Conservation (phyloP, 1,284 basidiomycete species). For the Papiliotrema laurentii region DNA sequence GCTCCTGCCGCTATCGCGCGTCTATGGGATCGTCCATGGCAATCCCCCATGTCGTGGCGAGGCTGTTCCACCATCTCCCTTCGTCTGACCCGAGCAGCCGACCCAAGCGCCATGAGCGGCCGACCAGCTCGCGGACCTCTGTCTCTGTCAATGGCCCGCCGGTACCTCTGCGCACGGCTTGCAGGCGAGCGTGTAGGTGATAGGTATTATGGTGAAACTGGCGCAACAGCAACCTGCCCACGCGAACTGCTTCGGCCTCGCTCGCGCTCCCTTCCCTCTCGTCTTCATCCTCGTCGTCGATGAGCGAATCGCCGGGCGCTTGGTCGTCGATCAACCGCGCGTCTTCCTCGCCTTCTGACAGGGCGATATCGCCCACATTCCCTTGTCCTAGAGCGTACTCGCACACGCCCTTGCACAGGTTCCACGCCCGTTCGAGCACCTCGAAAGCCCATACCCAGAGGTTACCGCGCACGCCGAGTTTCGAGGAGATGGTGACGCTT, state of each 20-base stretch:
- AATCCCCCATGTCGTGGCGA: slow-evolving; percentile 21
- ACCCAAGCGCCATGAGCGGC: slow-evolving; percentile 13
- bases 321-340: slow-evolving; percentile 17
- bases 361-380: slow-evolving; percentile 12
- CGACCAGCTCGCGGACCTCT: slow-evolving; percentile 19
- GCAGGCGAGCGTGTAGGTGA: slow-evolving; percentile 31
- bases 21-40: slow-evolving; percentile 1
- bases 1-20: not conserved
- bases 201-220: slow-evolving; percentile 41
- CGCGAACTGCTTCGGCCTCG: slow-evolving; percentile 27
- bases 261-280: slow-evolving; percentile 8
- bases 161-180: slow-evolving; percentile 4
- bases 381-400: slow-evolving; percentile 40
- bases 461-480: slow-evolving; percentile 17
- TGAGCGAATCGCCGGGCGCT: slow-evolving; percentile 10
- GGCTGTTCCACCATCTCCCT: slow-evolving; percentile 24
- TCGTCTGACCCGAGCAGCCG: slow-evolving; percentile 13
- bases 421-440: slow-evolving; percentile 31
- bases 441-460: slow-evolving; percentile 39
- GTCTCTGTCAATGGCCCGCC: slow-evolving; percentile 9
- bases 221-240: slow-evolving; percentile 33
- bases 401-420: slow-evolving; percentile 41
- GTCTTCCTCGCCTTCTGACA: slow-evolving; percentile 35
- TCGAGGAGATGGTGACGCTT: slow-evolving; percentile 17
- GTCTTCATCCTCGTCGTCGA: slow-evolving; percentile 5